Evolutionary conservation across 129 eudicot genomes (phyloP), one percentile per base, ranked within the genome.

Genomic region (Logfia minima): DNA sequence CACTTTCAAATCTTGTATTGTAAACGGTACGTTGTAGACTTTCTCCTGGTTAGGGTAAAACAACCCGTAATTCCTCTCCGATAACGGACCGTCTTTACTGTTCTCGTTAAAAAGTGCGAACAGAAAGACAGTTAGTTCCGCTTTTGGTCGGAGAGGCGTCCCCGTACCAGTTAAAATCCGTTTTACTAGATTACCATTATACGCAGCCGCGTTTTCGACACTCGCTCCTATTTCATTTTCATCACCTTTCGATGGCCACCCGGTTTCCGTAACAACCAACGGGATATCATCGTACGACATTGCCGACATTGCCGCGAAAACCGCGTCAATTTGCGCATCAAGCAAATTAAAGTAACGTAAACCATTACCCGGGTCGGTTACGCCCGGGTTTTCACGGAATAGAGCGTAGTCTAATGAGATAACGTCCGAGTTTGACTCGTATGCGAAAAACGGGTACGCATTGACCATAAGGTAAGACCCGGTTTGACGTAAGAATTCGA

Each of bases 291-390:
- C 82, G 79, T 71, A 91, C 51, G 79, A 77, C 66, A 95, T 19
- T 6, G 92, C 89, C 77, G 93, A 75, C 96, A 95, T 85, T 3
- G 97, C 99, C 0, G 97, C 92, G 9, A 87, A 91, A 8, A 95
- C 99, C 58, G 99, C 99, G 78, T 95, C 99, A 74, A 95, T 63
- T 68, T 95, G 99, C 0, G 99, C 99, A 37, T 95, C 99, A 48
- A 95, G 92, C n/a, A 95, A 85, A 51, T 83, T 89, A 39, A 84
- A 84, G 77, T 95, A 95, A 34, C 90, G 85, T 37, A 91, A 56
- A 3, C 97, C 97, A 60, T 84, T 91, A 6, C 93, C 94, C 68
- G 87, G 68, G 78, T 95, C 99, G 0, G 86, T 83, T 1, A 86
- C 90, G 8, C 99, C 99, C 0, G 97, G 90, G 76, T 95, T 95